Evolutionary conservation across 805 yeast species (phyloP).

Genomic region (Myxozyma lipomycoides): DNA sequence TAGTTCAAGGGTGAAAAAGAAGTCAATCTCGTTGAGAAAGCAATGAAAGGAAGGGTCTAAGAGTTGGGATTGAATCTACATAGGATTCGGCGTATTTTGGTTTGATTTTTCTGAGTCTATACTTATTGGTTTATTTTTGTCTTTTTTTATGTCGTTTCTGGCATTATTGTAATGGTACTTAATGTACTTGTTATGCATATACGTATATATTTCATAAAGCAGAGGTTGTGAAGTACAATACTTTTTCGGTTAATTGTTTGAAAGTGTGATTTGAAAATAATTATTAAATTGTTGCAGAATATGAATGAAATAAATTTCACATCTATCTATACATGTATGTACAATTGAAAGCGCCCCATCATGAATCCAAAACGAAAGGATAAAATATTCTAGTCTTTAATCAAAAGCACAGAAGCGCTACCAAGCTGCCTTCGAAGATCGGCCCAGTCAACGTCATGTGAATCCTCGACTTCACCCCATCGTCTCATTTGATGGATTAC

Average conservation of each 20-base stretch:
- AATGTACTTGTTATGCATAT: neutral
- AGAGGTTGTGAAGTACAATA: too few relatives aligned
- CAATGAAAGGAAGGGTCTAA: slow-evolving; percentile 10
- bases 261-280: neutral
- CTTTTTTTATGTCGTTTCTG: neutral
- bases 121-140: neutral
- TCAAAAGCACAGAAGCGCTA: slow-evolving; percentile 63
- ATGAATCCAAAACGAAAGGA: neutral
- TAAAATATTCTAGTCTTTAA: slow-evolving; percentile 3
- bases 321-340: neutral
- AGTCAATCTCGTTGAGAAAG: slow-evolving; percentile 27
- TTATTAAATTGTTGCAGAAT: too few relatives aligned
- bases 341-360: neutral
- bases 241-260: neutral
- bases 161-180: neutral
- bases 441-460: slow-evolving; percentile 94
- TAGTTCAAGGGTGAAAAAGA: slow-evolving; percentile 32
- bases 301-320: neutral
- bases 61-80: neutral
- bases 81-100: slow-evolving; percentile 4
- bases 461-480: slow-evolving; percentile 99
- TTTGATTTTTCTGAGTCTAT: neutral
- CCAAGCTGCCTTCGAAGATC: slow-evolving; percentile 81
- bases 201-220: neutral
- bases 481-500: slow-evolving; percentile 75